Evolutionary conservation across 371 early-diverging fungal genomes (phyloP).

Genomic region (Apophysomyces ossiformis): DNA sequence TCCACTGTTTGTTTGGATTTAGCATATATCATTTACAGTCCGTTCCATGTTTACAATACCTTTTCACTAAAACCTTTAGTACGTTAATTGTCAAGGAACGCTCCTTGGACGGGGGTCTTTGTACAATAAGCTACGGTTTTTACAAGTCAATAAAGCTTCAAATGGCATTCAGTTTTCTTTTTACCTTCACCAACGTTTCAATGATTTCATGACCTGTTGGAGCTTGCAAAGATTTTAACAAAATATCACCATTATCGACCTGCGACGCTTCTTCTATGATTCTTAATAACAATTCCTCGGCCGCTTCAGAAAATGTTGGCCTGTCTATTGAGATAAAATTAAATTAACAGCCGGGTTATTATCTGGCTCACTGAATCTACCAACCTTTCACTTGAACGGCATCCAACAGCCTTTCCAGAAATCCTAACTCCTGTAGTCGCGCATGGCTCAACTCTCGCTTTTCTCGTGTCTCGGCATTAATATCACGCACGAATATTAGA

Average conservation of each 20-base stretch:
- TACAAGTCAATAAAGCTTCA: not conserved
- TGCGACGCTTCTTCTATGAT: constrained; percentile 48
- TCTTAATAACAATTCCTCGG: constrained; percentile 42
- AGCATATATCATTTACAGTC: not conserved
- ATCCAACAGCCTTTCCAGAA: constrained; percentile 38
- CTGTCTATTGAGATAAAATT: constrained; percentile 10
- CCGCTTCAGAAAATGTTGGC: constrained; percentile 31
- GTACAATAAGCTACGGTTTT: constrained; percentile 20
- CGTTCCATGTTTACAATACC: constrained; percentile 12
- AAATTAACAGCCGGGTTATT: no score
- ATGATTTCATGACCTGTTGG: constrained; percentile 27
- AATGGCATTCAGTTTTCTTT: not conserved
- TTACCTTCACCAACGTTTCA: constrained; percentile 26
- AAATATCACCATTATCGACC: constrained; percentile 35
- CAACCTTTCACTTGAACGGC: constrained; percentile 27
- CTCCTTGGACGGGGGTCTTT: constrained; percentile 23
- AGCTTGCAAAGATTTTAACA: constrained; percentile 27
- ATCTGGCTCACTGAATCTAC: no score
- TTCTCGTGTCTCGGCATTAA: constrained; percentile 35
- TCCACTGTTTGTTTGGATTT: constrained; percentile 29
- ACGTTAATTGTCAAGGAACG: constrained; percentile 34
- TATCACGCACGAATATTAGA: constrained; percentile 40
- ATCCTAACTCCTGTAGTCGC: constrained; percentile 29
- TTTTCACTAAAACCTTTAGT: constrained; percentile 33
- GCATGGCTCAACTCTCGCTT: constrained; percentile 30